Conservation (phyloP, 1,284 basidiomycete genomes). For the Malassezia pachydermatis region DNA sequence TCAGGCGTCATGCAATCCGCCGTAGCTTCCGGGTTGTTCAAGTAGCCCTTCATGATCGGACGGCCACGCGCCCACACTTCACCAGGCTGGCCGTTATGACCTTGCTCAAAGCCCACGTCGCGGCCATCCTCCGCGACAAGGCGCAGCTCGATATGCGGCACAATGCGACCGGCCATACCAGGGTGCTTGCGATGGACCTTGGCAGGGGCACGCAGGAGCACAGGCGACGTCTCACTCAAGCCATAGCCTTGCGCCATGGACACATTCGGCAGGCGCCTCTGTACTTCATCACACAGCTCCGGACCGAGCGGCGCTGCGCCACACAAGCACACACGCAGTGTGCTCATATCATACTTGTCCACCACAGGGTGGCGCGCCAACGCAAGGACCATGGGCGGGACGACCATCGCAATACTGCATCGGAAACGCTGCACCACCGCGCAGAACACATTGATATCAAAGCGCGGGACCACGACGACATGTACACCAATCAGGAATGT, state of each 20-base stretch:
- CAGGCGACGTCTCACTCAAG: conserved; percentile 65
- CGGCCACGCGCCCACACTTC: conserved; percentile 73
- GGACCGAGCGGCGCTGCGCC: conserved; percentile 73
- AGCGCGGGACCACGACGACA: conserved; percentile 61
- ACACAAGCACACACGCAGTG: conserved; percentile 58
- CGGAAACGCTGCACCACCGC: conserved; percentile 59
- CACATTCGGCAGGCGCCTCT: conserved; percentile 51
- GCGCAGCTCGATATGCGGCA: conserved; percentile 68
- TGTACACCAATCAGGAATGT: conserved; percentile 57
- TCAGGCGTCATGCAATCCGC: conserved; percentile 59
- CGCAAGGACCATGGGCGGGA: conserved; percentile 72
- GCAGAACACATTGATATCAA: conserved; percentile 65
- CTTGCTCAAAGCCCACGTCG: conserved; percentile 49
- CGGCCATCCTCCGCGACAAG: conserved; percentile 56
- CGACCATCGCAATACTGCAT: conserved; percentile 59
- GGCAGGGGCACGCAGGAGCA: conserved; percentile 45
- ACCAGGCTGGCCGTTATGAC: conserved; percentile 57
- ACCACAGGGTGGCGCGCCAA: conserved; percentile 66
- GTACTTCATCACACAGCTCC: conserved; percentile 56
- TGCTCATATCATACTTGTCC: conserved; percentile 61
- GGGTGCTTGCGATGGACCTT: conserved; percentile 25
- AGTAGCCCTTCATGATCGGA: conserved; percentile 57
- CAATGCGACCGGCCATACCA: conserved; percentile 55
- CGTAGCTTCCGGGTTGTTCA: conserved; percentile 54
- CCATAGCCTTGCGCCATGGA: conserved; percentile 55